Evolutionary conservation across 495 filamentous ascomycete species (phyloP), one percentile per base, ranked within the genome.

Genomic region (Aspergillus baeticus): DNA sequence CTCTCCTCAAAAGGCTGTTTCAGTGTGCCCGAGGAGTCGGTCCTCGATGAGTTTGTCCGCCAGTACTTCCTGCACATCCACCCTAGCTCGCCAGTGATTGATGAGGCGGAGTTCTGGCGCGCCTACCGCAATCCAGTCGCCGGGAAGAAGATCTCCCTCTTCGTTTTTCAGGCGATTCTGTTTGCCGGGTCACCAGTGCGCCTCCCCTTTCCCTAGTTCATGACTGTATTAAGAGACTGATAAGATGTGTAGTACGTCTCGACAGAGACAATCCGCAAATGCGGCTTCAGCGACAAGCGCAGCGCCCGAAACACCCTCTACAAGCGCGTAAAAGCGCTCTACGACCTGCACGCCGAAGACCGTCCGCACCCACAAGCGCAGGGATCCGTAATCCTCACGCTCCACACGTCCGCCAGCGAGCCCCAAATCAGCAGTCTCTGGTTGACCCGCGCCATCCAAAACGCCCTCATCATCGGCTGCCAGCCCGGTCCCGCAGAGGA

Each of bases 41-140:
- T 69, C 6, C 63, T 77, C 0, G 65, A 75, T n/a, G 73, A 77
- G 20, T 77, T 81, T 48, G 62, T 80, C 8, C 66, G 69, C 4
- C 68, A 72, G 21, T 81, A 79, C 47, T 81, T 81, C 54, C 65
- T 73, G 49, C 69, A 74, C 15, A 67, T 81, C 13, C 77, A 81
- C 54, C 77, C 79, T 3, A 55, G 68, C 8, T 54, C 78, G 20
- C 79, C 77, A 6, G 63, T 81, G 6, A 20, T 81, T 4, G 73
- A 81, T 10, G 79, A 81, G 42, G 72, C 68, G 0, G 65, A 73
- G 37, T 78, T 81, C 38, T 81, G 79, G 79, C 63, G 68, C 23
- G 65, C 73, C 8, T 79, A 73, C 50, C 11, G 26, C 11, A 31
- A 54, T 22, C 43, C 39, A 10, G n/a, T 1, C 45, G 29, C 29